These are phyloP conservation scores for Geotrichum histeridarum DNA, from an alignment of 1,139 yeast species.

Conservation along the genomic window DNA sequence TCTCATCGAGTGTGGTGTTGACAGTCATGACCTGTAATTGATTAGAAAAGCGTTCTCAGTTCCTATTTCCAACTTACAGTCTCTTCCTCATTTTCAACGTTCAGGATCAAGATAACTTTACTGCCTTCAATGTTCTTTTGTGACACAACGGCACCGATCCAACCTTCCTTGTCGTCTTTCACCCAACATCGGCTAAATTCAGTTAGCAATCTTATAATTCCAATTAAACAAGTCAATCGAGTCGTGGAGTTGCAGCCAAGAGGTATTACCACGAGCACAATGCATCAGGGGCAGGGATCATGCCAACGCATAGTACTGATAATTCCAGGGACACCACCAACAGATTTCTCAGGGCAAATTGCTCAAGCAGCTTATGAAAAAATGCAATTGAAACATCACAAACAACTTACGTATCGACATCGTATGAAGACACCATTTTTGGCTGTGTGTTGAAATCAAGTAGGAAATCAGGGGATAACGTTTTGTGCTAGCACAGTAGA, in stretches of 20 bases:
- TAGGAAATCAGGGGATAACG: constrained; percentile 16
- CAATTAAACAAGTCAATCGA: too few species aligned
- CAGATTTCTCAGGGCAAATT: not conserved
- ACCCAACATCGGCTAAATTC: constrained; percentile 75
- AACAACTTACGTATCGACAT: constrained; percentile 16
- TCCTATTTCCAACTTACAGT: constrained; percentile 23
- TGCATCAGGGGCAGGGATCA: too few species aligned
- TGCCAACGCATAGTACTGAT: not conserved
- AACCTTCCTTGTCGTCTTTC: constrained; percentile 80
- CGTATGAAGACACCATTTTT: constrained; percentile 16
- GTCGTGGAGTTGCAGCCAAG: too few species aligned
- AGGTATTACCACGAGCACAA: too few species aligned
- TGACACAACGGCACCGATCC: constrained; percentile 83
- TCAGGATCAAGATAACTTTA: constrained; percentile 55
- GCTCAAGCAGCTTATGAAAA: too few species aligned
- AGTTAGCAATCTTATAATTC: too few species aligned
- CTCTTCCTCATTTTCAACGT: constrained; percentile 50
- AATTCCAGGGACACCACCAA: not conserved
- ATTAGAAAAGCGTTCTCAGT: not conserved
- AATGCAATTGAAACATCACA: not conserved
- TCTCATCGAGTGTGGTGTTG: constrained; percentile 38
- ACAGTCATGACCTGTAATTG: constrained; percentile 26
- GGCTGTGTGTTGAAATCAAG: not conserved
- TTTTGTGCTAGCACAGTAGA: constrained; percentile 1
- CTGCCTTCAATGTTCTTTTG: constrained; percentile 45